A percentile compares a stretch with the other conserved stretches of the same genome.
Evolutionary conservation across 2,329 filamentous ascomycete species (phyloP).

Genomic region (Aspergillus latus): DNA sequence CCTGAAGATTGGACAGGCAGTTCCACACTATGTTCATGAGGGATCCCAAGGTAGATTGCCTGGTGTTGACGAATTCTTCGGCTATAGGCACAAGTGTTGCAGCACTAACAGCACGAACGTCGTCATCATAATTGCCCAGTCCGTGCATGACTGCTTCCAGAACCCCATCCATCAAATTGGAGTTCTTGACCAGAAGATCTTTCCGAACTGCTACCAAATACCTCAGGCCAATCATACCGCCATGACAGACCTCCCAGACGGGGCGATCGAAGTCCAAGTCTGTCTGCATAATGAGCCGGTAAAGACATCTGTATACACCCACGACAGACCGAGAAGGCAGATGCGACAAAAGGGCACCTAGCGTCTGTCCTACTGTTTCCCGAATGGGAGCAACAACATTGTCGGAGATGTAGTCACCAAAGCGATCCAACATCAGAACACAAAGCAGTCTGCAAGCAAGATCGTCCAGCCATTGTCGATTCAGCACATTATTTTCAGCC

Average conservation of each 20-base stretch:
- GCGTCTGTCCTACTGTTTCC: conserved; percentile 90
- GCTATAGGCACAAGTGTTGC: conserved; percentile 97
- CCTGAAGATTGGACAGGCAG: conserved; percentile 92
- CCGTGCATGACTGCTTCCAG: conserved; percentile 93
- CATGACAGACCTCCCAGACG: conserved; percentile 93
- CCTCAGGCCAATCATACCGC: conserved; percentile 93
- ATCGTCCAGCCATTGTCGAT: conserved; percentile 87
- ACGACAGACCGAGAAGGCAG: conserved; percentile 77
- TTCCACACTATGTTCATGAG: conserved; percentile 97
- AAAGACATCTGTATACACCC: conserved; percentile 78
- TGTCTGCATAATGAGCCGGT: conserved; percentile 87
- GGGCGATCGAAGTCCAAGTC: conserved; percentile 71
- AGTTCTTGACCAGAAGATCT: conserved; percentile 81
- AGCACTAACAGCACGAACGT: conserved; percentile 93
- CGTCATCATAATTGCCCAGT: conserved; percentile 84
- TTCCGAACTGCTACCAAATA: conserved; percentile 95
- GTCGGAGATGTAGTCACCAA: conserved; percentile 96
- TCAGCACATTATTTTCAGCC: conserved; percentile 73
- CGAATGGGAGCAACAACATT: conserved; percentile 94
- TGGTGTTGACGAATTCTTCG: conserved; percentile 85
- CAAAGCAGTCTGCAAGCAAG: conserved; percentile 92
- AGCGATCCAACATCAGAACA: conserved; percentile 95
- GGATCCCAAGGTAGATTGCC: conserved; percentile 71
- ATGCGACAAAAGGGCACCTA: conserved; percentile 85
- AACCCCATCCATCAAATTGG: conserved; percentile 86